Conservation (phyloP, 345 rosid genomes). For the Salix brachista region DNA sequence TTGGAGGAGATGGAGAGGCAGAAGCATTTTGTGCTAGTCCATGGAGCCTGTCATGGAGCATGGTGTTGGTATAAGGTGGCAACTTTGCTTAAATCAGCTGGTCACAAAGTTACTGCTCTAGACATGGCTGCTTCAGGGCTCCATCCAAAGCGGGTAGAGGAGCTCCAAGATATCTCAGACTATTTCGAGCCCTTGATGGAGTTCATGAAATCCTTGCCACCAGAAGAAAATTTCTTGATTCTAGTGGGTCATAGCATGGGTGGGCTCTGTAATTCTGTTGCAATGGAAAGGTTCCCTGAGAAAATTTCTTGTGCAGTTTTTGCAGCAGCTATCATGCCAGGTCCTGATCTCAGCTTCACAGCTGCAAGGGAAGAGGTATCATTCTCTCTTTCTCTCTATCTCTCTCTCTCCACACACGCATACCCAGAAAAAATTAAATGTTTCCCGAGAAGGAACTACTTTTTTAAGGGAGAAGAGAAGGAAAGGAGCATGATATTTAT, state of each 20-base stretch:
- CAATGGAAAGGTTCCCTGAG: constrained; percentile 44
- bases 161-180: constrained; percentile 24
- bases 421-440: background rate
- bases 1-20: background rate
- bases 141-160: constrained; percentile 22
- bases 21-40: constrained; percentile 23
- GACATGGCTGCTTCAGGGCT: constrained; percentile 34
- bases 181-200: constrained; percentile 33
- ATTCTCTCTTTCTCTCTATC: too few relatives aligned
- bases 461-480: background rate
- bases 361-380: constrained; percentile 36
- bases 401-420: background rate
- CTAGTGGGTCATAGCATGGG: constrained; percentile 43
- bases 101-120: constrained; percentile 25
- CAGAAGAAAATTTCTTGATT: constrained; percentile 28
- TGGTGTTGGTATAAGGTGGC: constrained; percentile 42
- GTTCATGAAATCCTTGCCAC: constrained; percentile 28
- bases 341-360: constrained; percentile 25
- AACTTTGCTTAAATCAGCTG: constrained; percentile 17
- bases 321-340: constrained; percentile 32
- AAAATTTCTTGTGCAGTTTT: constrained; percentile 32
- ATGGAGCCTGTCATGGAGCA: constrained; percentile 34
- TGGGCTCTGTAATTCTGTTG: constrained; percentile 28
- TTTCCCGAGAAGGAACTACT: background rate
- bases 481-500: background rate